Conservation (phyloP, 1,284 basidiomycete genomes). For the Tylopilus sp. region DNA sequence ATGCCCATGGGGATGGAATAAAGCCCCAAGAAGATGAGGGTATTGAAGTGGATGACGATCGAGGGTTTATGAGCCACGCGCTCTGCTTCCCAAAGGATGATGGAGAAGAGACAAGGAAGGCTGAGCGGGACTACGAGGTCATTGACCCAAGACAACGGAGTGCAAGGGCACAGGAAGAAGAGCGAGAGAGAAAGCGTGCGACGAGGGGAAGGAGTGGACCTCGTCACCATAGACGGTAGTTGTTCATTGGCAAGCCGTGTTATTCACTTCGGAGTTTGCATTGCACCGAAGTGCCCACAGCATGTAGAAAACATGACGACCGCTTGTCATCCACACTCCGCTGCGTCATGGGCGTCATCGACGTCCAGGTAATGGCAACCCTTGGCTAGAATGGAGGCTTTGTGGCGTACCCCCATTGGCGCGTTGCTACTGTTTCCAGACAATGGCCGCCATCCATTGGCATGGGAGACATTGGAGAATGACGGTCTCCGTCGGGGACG, state of each 20-base stretch:
- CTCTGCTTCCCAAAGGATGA: conserved; percentile 79
- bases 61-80: conserved; percentile 73
- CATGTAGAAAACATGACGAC: background rate
- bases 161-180: conserved; percentile 70
- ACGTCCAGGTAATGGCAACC: background rate
- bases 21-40: conserved; percentile 45
- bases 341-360: background rate
- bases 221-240: conserved; percentile 26
- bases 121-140: conserved; percentile 87
- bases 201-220: conserved; percentile 27
- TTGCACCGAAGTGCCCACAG: background rate
- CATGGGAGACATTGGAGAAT: too few species aligned
- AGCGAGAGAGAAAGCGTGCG: conserved; percentile 57
- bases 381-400: background rate
- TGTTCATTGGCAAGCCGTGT: background rate
- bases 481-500: background rate
- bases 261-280: background rate
- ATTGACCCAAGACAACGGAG: conserved; percentile 73
- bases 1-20: conserved; percentile 15
- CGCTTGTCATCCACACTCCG: background rate
- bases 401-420: conserved; percentile 2
- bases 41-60: conserved; percentile 80
- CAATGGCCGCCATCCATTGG: background rate
- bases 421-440: background rate
- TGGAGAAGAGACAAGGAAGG: conserved; percentile 70